Conservation (phyloP, 2,329 filamentous ascomycete genomes). For the Claviceps quebecensis region DNA sequence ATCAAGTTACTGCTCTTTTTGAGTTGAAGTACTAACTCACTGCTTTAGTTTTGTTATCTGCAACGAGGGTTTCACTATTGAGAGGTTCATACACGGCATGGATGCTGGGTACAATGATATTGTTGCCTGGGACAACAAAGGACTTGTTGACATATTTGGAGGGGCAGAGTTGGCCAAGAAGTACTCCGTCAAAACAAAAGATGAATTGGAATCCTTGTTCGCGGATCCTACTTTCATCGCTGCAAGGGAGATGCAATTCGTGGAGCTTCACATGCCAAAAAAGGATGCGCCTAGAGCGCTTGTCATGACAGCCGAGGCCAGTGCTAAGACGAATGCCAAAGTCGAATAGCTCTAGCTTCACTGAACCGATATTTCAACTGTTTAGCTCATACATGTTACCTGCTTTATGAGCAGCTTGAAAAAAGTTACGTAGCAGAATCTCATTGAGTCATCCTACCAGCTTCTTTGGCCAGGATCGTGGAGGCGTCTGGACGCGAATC, state of each 20-base stretch:
- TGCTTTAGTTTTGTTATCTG: constrained; percentile 59
- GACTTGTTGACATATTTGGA: constrained; percentile 54
- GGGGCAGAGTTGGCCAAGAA: constrained; percentile 45
- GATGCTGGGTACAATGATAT: constrained; percentile 72
- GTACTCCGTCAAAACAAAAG: constrained; percentile 54
- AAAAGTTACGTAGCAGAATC: too few relatives aligned
- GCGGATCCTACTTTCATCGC: constrained; percentile 48
- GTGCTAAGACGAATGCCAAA: constrained; percentile 51
- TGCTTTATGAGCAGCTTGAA: too few relatives aligned
- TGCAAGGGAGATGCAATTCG: constrained; percentile 47
- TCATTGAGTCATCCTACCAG: too few relatives aligned
- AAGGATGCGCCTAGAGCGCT: constrained; percentile 62
- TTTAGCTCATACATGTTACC: too few relatives aligned
- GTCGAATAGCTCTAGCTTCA: constrained; percentile 11
- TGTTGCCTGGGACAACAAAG: constrained; percentile 57
- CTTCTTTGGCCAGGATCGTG: too few relatives aligned
- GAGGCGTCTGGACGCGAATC: too few relatives aligned
- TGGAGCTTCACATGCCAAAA: constrained; percentile 69
- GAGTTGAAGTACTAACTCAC: background rate
- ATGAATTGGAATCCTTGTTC: constrained; percentile 53
- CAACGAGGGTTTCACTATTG: constrained; percentile 82
- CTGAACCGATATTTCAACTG: too few relatives aligned
- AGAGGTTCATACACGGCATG: constrained; percentile 77
- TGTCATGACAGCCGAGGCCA: constrained; percentile 55
- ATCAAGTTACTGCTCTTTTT: background rate